Base-by-base conservation (phyloP, 148 eudicot species). In the Cornus florida region DNA sequence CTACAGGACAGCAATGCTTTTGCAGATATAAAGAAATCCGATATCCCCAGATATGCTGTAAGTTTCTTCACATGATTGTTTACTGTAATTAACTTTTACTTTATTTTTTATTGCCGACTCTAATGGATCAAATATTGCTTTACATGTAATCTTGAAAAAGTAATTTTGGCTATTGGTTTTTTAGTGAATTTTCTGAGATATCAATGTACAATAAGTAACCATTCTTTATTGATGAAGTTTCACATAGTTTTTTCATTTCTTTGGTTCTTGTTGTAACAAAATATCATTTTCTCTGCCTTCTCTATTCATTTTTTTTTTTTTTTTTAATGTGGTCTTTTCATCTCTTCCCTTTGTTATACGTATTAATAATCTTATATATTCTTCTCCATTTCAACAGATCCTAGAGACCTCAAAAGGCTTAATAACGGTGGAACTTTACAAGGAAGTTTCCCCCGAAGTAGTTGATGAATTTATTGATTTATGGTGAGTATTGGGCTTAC, bases 321-420 rank as follows among this genome's bases (percentile, higher is more conserved):
- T 56, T 28, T 28, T 28, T 28, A 39, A 67, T 75, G 31, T 70
- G 0, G 16, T 43, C 19, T 38, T 62, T 70, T 74, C 62, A 43
- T 22, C 71, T 64, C 32, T 76, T 33, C 31, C 35, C 10, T 56
- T 67, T 70, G 35, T 65, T 38, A 41, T 59, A 32, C 78, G 20
- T 82, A 62, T 57, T 77, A 35, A 73, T 22, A 39, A 56, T 46
- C 7, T 17, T 23, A 10, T 76, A 19, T 20, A 70, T 13, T 72
- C n/a, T 71, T 71, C 31, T 23, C 35, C 17, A 0, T 71, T 59
- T 80, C 53, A 66, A 76, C 83, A 95, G 98, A 82, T 90, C 53
- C 84, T 96, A 76, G 84, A 82, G 64, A 96, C 99, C 70, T 87
- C 95, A 8, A 96, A 96, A 89, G 99, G 99, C 74, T 78, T 82